Base-by-base conservation (phyloP, 163 green algal species). In the Chlamydomonas reinhardtii region DNA sequence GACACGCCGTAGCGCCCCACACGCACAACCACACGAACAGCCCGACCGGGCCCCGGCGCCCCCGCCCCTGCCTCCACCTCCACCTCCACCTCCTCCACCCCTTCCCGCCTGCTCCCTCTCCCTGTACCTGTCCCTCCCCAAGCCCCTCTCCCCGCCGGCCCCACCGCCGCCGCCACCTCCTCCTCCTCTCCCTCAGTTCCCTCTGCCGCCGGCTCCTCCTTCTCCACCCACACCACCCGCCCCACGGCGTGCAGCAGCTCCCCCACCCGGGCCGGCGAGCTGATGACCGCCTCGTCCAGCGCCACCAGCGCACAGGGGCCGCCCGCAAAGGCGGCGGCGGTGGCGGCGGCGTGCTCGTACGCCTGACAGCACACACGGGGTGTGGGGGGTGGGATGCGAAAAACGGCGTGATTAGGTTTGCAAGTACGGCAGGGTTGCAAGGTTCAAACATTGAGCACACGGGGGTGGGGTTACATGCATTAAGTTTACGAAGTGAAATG, bases 211-310 rank as follows among this genome's bases (percentile, higher is more conserved):
- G 27, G 27, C 62, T 35, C 66, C 9, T 27, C 14, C 66, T 15
- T 61, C 27, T 87, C 69, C 39, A 64, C 12, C 83, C 78, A 84
- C 66, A 77, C 76, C 17, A 89, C 75, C 20, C 73, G 68, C 35
- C 74, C 76, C 24, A 85, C 76, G 2, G 82, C 73, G 34, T 83
- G 35, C 15, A 91, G 74, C 56, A 73, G 24, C 16, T 77, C 74
- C 16, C 82, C 80, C 52, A 88, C 39, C 29, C 73, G 66, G 19
- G 73, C 87, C 17, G 85, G 80, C 20, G 87, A 48, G 32, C 61
- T 27, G 31, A 91, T 85, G 34, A 59, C 81, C 0, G 43, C 61
- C 37, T 91, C 87, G 29, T 88, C 64, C 75, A 87, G 25, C 43
- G 31, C 61, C 73, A 91, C 12, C 56, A 91, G 69, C 52, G 73